These are phyloP conservation scores for Tilletia setariae DNA, from an alignment of 1,284 basidiomycete genomes.

Conservation along the genomic window DNA sequence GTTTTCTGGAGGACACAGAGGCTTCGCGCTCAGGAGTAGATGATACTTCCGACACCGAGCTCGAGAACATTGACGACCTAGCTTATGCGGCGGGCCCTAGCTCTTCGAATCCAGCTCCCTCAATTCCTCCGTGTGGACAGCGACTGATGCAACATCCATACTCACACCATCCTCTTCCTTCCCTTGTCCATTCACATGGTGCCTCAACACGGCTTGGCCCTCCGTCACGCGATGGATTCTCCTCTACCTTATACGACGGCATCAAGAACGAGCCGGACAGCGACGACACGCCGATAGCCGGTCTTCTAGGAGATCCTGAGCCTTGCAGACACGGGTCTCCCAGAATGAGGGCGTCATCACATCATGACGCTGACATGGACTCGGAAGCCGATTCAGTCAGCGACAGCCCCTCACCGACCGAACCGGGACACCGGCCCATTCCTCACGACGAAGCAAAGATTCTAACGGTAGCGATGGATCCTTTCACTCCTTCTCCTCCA, in stretches of 20 bases:
- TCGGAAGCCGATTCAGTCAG: constrained; percentile 2
- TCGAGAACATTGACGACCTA: too few relatives aligned
- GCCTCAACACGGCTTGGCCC: neutral
- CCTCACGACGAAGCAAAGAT: too few relatives aligned
- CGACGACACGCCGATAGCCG: constrained; percentile 10
- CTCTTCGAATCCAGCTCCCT: neutral
- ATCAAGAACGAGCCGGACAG: constrained; percentile 13
- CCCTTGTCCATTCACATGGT: neutral
- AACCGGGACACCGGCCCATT: too few relatives aligned
- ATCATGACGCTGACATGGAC: neutral
- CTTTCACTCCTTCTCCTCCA: neutral
- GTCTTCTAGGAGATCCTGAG: neutral
- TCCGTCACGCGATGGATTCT: neutral
- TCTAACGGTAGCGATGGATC: too few relatives aligned
- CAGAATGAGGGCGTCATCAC: neutral
- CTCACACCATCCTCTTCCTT: constrained; percentile 9
- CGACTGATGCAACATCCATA: neutral
- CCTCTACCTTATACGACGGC: neutral
- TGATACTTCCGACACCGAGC: too few relatives aligned
- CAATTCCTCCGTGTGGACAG: constrained; percentile 12
- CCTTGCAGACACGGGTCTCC: neutral
- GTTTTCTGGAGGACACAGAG: too few relatives aligned
- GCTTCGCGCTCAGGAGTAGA: too few relatives aligned
- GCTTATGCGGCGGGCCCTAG: neutral
- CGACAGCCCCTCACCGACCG: too few relatives aligned